Percentiles rank a stretch among this genome's conserved stretches.
These are phyloP conservation scores for Przewalskia tangutica DNA, from an alignment of 257 asterid species.

Conservation along the genomic window DNA sequence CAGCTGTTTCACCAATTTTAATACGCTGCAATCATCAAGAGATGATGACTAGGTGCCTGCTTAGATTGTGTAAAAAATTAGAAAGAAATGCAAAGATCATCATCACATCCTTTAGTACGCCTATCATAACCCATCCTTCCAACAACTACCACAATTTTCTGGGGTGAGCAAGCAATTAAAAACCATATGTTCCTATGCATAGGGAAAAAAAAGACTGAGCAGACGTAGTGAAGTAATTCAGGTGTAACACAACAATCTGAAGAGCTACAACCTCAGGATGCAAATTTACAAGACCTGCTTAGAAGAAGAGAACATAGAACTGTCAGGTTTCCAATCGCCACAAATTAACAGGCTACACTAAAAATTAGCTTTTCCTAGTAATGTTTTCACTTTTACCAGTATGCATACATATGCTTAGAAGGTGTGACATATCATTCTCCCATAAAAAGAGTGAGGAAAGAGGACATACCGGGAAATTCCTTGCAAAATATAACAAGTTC, in stretches of 20 bases:
- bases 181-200: not conserved
- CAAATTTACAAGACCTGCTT: not conserved
- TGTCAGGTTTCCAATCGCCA: not conserved
- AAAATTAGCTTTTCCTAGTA: not conserved
- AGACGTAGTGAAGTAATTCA: not conserved
- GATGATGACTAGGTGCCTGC: not conserved
- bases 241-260: not conserved
- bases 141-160: not conserved
- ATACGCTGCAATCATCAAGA: not conserved
- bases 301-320: not conserved
- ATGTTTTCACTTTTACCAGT: not conserved
- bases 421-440: not conserved
- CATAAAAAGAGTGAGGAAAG: constrained; percentile 8
- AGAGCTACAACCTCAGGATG: not conserved
- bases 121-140: not conserved
- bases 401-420: not conserved
- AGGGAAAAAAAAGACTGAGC: not conserved
- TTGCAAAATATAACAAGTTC: constrained; percentile 76
- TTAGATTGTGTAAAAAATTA: not conserved
- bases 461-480: constrained; percentile 72
- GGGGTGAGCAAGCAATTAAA: not conserved
- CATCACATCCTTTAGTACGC: not conserved
- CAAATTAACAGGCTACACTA: not conserved
- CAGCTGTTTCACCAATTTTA: not conserved
- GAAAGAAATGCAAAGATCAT: not conserved